Evolutionary conservation across 306 rosid genomes (phyloP).

Genomic region (Quercus berberidifolia): DNA sequence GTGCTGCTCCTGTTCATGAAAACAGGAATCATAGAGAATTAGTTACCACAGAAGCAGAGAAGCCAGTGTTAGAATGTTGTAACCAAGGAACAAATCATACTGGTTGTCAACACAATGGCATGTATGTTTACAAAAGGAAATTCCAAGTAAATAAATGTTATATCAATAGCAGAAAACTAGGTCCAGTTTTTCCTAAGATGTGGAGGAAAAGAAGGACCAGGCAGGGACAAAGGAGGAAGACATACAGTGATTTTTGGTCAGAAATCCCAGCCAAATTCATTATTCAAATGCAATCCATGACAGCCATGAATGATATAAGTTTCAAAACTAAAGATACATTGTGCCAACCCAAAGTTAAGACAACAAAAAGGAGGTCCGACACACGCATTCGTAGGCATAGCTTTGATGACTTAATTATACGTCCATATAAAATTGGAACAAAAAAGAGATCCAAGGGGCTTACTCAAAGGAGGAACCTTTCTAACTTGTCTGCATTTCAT

Average conservation of each 20-base stretch:
- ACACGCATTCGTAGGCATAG: background rate
- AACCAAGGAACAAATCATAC: background rate
- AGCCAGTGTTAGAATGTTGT: background rate
- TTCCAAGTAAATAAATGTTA: background rate
- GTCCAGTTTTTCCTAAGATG: background rate
- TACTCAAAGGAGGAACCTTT: background rate
- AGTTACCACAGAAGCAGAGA: background rate
- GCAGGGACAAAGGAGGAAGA: background rate
- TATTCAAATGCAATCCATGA: background rate
- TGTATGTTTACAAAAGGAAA: background rate
- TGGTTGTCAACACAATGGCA: background rate
- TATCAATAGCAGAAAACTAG: background rate
- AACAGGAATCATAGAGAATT: background rate
- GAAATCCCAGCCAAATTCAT: background rate
- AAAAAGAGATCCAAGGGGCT: constrained; percentile 22
- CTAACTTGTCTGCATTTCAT: background rate
- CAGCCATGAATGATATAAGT: background rate
- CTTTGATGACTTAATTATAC: background rate
- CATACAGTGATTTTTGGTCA: background rate
- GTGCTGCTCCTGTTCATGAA: too few relatives aligned
- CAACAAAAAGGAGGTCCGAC: background rate
- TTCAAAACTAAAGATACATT: background rate
- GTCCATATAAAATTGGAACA: background rate
- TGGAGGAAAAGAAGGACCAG: constrained; percentile 15
- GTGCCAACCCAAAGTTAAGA: background rate